Conservation (phyloP, 2,329 filamentous ascomycete genomes). For the Ophiocordyceps camponoti-floridani region DNA sequence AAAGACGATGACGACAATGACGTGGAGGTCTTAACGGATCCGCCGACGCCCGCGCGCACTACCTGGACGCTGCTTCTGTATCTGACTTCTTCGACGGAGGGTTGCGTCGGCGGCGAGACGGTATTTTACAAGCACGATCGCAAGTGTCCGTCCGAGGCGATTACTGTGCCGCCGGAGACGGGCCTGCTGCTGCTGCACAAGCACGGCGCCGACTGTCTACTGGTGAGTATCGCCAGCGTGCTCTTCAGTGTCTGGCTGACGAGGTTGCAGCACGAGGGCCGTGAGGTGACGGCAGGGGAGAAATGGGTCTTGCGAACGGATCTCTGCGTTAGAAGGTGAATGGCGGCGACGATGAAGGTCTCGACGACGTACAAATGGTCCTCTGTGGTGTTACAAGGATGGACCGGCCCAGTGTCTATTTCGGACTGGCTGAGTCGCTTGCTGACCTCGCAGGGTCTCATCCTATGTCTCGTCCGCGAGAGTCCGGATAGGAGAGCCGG, state of each 20-base stretch:
- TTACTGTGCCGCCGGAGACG: constrained; percentile 59
- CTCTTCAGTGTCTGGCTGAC: constrained; percentile 8
- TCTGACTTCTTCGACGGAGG: constrained; percentile 55
- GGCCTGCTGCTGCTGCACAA: constrained; percentile 76
- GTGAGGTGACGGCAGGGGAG: constrained; percentile 61
- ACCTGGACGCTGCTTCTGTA: constrained; percentile 90
- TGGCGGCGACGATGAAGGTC: neutral
- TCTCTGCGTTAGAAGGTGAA: constrained; percentile 44
- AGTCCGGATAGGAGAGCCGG: neutral
- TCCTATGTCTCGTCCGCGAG: neutral
- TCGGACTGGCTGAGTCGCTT: neutral
- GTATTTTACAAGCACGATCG: constrained; percentile 69
- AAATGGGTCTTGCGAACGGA: constrained; percentile 88
- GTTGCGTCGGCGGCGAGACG: constrained; percentile 73
- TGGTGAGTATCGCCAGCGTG: constrained; percentile 28
- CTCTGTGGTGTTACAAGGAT: neutral
- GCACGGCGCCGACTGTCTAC: constrained; percentile 74
- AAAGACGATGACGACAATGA: constrained; percentile 76
- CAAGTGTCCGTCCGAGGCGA: constrained; percentile 38
- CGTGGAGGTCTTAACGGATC: constrained; percentile 31
- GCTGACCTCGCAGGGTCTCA: neutral
- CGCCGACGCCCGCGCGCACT: constrained; percentile 28
- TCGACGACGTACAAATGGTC: neutral
- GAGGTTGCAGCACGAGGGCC: constrained; percentile 51
- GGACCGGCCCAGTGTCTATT: neutral